These are phyloP conservation scores for Colletotrichum higginsianum DNA, from an alignment of 2,329 filamentous ascomycete species.

Conservation along the genomic window DNA sequence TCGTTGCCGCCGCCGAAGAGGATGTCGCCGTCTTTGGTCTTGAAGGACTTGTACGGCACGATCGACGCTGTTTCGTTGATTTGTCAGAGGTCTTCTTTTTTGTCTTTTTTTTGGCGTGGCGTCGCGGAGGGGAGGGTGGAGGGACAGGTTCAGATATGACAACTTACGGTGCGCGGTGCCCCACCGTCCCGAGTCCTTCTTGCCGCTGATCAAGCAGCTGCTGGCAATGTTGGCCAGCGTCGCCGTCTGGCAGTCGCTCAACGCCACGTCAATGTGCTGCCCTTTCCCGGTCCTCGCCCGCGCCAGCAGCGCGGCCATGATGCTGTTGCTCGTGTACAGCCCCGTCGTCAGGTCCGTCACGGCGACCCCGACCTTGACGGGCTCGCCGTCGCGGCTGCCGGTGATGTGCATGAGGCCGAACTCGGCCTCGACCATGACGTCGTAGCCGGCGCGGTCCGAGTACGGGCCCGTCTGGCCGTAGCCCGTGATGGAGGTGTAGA, in stretches of 20 bases:
- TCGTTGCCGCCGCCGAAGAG: conserved; percentile 82
- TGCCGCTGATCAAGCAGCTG: conserved; percentile 88
- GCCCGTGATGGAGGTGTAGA: conserved; percentile 97
- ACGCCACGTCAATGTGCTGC: conserved; percentile 91
- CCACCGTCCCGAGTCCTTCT: conserved; percentile 92
- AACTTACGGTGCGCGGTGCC: conserved; percentile 91
- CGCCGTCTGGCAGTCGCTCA: conserved; percentile 96
- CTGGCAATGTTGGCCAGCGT: conserved; percentile 96
- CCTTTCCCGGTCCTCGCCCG: conserved; percentile 82
- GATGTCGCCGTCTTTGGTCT: conserved; percentile 79
- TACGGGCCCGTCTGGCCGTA: conserved; percentile 98
- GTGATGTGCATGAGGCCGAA: conserved; percentile 99
- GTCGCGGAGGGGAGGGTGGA: no score
- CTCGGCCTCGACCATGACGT: conserved; percentile 99
- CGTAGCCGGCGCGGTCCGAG: conserved; percentile 89
- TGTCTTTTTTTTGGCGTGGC: no score
- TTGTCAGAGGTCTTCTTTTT: no score
- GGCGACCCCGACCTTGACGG: conserved; percentile 97
- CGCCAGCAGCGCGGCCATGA: conserved; percentile 92
- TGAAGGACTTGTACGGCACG: conserved; percentile 92
- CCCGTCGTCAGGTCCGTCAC: conserved; percentile 97
- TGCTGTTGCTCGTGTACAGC: conserved; percentile 93
- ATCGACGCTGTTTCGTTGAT: conserved; percentile 79
- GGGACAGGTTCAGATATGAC: neutral
- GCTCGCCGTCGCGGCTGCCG: conserved; percentile 86